Base-by-base conservation (phyloP, 140 eudicot genomes). In the Oenanthe javanica region DNA sequence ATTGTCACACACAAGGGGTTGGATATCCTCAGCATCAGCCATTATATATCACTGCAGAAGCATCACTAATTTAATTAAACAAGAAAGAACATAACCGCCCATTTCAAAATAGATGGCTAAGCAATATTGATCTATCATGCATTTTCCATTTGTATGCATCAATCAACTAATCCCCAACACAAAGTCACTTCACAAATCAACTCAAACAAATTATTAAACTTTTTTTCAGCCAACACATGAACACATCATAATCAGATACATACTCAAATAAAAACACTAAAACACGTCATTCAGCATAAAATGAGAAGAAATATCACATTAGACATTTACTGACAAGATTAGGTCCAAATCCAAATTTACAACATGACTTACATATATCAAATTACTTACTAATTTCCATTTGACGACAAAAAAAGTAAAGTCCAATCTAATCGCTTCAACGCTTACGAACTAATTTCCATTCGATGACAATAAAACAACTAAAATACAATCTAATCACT, bases 1-100 rank as follows among this genome's bases (percentile, higher is more conserved):
- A 79, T 79, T 79, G 66, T 79, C 82, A 45, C 76, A 64, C 5
- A 79, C 82, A 18, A 79, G 82, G 49, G 82, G 82, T 73, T 79
- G 82, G 23, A 79, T 79, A 64, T 79, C 82, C 66, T 79, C 82
- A 15, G 76, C 82, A 47, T 79, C 82, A 4, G 82, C 76, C 82
- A 79, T 79, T 47, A 6, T 79, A 64, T 59, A 64, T 61, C 9
- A 63, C 81, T 79, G 70, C 81, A 79, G 2, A 45, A 64, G 25
- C 49, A 57, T 19, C n/a, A 78, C 6, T 3, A 78, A 42, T 2
- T 43, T 1, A 63, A 43, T 31, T 7, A 67, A 12, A 12, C 45
- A 67, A 14, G 7, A 67, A 15, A 67, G 18, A 31, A 15, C 64
- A 67, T 4, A 67, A 67, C 3, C 19, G 3, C 6, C 43, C 18